Evolutionary conservation across 2,329 filamentous ascomycete species (phyloP).

Genomic region (Xylariaceae sp.): DNA sequence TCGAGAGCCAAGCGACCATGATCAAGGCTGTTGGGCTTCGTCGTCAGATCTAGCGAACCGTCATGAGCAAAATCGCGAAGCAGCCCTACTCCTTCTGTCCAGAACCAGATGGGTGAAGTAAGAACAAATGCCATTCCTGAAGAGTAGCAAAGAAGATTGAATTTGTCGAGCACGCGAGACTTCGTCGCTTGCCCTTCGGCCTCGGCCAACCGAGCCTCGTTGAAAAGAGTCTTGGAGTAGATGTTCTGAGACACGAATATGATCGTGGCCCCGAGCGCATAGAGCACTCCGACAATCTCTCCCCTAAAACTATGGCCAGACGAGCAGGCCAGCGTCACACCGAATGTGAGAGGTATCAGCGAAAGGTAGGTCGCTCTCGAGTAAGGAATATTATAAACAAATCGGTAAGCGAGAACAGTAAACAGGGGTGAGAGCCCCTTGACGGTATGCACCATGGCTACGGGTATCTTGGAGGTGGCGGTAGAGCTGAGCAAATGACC

Average conservation of each 20-base stretch:
- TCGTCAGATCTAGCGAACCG: constrained; percentile 65
- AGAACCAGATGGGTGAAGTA: constrained; percentile 89
- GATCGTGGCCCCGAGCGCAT: constrained; percentile 84
- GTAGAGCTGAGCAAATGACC: constrained; percentile 93
- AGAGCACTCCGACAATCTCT: constrained; percentile 85
- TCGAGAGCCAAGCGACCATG: constrained; percentile 75
- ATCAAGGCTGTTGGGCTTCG: constrained; percentile 65
- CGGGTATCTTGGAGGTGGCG: constrained; percentile 90
- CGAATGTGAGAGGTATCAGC: constrained; percentile 83
- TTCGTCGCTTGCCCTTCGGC: constrained; percentile 63
- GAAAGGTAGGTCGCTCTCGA: constrained; percentile 84
- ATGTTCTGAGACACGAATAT: constrained; percentile 99
- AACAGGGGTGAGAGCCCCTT: constrained; percentile 95
- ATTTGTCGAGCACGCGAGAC: constrained; percentile 85
- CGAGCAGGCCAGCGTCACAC: constrained; percentile 96
- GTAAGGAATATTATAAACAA: constrained; percentile 87
- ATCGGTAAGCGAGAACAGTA: constrained; percentile 87
- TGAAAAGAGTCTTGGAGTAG: constrained; percentile 96
- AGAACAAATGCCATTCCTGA: constrained; percentile 87
- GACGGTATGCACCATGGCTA: constrained; percentile 96
- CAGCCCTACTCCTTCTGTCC: constrained; percentile 79
- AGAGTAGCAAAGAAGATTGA: constrained; percentile 96
- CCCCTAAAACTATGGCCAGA: constrained; percentile 74
- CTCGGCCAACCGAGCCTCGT: constrained; percentile 84
- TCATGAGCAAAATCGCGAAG: constrained; percentile 76